Evolutionary conservation across 2,329 filamentous ascomycete species (phyloP), one percentile per base, ranked within the genome.

Genomic region (Curvularia verruculosa): DNA sequence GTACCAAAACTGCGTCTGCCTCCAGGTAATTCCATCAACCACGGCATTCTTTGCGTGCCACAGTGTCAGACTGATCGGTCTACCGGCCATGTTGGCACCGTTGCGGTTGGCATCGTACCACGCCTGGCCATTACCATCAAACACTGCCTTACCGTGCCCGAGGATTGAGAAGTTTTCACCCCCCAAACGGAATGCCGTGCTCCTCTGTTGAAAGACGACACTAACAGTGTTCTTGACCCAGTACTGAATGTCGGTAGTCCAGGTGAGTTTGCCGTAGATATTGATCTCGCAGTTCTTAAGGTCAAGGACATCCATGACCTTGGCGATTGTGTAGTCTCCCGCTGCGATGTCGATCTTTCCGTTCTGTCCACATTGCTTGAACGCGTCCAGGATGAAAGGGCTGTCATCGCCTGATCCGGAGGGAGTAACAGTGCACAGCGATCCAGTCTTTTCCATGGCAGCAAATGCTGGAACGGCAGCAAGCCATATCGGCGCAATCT

Each of bases 1-100:
- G 31, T 52, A 70, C 82, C 82, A 83, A 65, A 83, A 83, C 58
- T 83, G 81, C 3, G 76, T 70, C 69, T 82, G 79, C 6, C 76
- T 72, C 74, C 81, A 72, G 2, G 67, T 71, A 26, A 72, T 70
- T 4, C 80, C 80, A 58, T 82, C 80, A 26, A 82, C 65, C 5
- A 78, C 67, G 10, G 81, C 72, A 48, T 82, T 81, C 49, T 75
- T 81, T 5, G 77, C 79, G 34, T 78, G 69, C 79, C 79, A 82
- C 5, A 82, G 60, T 0, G 79, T 82, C 49, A 82, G 64, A 24
- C 68, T 76, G 45, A 82, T 82, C 1, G 80, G 80, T 13, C 80
- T 65, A 3, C 80, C 80, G 23, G 76, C 73, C 69, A 77, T 72
- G 52, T 82, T 82, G 28, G 75, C 71, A n/a, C 67, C 54, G 36